phyloP scores from a whole-genome alignment of 352 stramenopile genomes.

The Pythium vanterpoolii region DNA sequence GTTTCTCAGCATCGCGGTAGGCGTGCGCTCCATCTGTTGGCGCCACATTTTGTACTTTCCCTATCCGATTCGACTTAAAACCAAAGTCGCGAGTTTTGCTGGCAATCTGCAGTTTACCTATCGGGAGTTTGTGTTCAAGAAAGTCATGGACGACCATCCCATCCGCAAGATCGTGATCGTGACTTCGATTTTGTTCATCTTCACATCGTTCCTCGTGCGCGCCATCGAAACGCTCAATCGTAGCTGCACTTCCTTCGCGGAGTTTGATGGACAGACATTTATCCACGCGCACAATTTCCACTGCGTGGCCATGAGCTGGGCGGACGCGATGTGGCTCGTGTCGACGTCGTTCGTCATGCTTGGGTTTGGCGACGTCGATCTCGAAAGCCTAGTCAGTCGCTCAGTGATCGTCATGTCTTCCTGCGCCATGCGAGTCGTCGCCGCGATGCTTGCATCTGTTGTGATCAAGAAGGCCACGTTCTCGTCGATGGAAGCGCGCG shows the following conservation, averaged over 20 bases:
- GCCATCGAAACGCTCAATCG: slow-evolving; percentile 48
- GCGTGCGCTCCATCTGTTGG: slow-evolving; percentile 49
- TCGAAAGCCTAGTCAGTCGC: slow-evolving; percentile 25
- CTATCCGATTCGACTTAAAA: slow-evolving; percentile 66
- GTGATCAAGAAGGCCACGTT: slow-evolving; percentile 66
- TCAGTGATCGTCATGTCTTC: slow-evolving; percentile 29
- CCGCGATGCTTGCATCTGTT: slow-evolving; percentile 49
- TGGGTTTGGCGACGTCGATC: slow-evolving; percentile 43
- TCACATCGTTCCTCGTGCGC: slow-evolving; percentile 42
- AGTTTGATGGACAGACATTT: neutral
- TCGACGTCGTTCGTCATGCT: slow-evolving; percentile 47
- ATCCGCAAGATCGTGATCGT: slow-evolving; percentile 39
- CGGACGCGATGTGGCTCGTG: slow-evolving; percentile 44
- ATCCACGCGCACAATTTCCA: slow-evolving; percentile 1
- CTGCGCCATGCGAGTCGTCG: slow-evolving; percentile 33
- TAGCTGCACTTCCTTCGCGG: slow-evolving; percentile 22
- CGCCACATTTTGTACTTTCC: slow-evolving; percentile 55
- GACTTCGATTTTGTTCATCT: slow-evolving; percentile 22
- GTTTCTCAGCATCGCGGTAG: slow-evolving; percentile 36
- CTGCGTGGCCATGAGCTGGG: slow-evolving; percentile 32
- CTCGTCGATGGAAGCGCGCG: slow-evolving; percentile 56
- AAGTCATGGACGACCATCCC: slow-evolving; percentile 56
- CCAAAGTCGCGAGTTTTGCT: slow-evolving; percentile 60
- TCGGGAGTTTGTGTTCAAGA: slow-evolving; percentile 67
- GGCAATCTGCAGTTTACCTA: slow-evolving; percentile 67